Evolutionary conservation across 129 eudicot species (phyloP).

Genomic region (Helichrysum umbraculigerum): DNA sequence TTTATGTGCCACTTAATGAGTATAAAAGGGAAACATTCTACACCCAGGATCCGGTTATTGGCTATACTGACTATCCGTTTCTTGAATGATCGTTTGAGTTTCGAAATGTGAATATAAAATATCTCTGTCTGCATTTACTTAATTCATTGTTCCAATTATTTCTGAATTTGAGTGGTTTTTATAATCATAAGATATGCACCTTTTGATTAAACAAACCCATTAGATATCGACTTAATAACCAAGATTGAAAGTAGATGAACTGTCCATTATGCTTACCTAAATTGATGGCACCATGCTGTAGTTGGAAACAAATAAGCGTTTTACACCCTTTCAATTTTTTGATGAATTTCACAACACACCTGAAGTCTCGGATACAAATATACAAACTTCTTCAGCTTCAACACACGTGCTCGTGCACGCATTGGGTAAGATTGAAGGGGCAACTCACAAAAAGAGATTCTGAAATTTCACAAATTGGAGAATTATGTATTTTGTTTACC

Average conservation of each 20-base stretch:
- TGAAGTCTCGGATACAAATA: neutral
- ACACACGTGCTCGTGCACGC: no score
- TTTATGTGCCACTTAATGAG: conserved; percentile 36
- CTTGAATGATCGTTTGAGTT: conserved; percentile 11
- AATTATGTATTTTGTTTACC: no score
- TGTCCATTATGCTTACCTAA: no score
- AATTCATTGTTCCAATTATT: neutral
- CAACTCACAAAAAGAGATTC: no score
- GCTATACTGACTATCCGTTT: conserved; percentile 36
- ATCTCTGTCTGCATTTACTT: no score
- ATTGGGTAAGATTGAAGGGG: no score
- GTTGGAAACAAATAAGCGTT: neutral
- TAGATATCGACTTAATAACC: no score
- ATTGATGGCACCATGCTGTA: no score
- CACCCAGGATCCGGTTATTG: conserved; percentile 24
- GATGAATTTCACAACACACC: neutral
- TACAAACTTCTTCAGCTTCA: neutral
- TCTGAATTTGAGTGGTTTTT: neutral
- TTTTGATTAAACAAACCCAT: neutral
- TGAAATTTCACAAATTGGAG: no score
- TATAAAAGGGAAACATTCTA: conserved; percentile 31
- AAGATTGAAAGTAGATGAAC: no score
- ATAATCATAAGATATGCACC: neutral
- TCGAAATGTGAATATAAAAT: neutral
- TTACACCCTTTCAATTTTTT: neutral